phyloP scores from a whole-genome alignment of 257 asterid species.

The Jacaranda copaia region DNA sequence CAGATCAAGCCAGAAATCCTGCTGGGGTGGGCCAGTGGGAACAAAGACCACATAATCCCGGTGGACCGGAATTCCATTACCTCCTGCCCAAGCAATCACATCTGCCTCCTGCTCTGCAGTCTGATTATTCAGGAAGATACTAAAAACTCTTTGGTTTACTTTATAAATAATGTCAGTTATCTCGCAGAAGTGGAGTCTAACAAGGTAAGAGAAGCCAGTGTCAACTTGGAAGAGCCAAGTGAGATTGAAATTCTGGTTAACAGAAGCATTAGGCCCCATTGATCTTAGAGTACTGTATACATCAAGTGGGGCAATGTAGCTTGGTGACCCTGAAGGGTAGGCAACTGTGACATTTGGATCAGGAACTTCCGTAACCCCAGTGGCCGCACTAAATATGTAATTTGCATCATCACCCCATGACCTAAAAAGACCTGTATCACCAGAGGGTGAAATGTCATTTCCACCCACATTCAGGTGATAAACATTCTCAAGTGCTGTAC shows the following conservation, averaged over 20 bases:
- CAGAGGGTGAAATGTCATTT: slow-evolving; percentile 61
- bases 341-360: slow-evolving; percentile 31
- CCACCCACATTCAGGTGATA: slow-evolving; percentile 79
- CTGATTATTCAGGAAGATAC: slow-evolving; percentile 38
- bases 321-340: slow-evolving; percentile 32
- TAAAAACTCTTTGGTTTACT: slow-evolving; percentile 40
- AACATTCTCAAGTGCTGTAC: slow-evolving; percentile 62
- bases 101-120: slow-evolving; percentile 43
- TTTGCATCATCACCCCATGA: slow-evolving; percentile 40
- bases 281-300: slow-evolving; percentile 40
- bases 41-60: slow-evolving; percentile 37
- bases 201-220: slow-evolving; percentile 42
- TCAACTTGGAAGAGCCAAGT: slow-evolving; percentile 44
- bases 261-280: slow-evolving; percentile 39
- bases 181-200: slow-evolving; percentile 52
- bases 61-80: slow-evolving; percentile 37
- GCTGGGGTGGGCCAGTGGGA: slow-evolving; percentile 38
- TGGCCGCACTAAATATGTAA: slow-evolving; percentile 39
- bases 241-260: slow-evolving; percentile 42
- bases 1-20: slow-evolving; percentile 39
- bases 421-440: slow-evolving; percentile 46
- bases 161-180: slow-evolving; percentile 25
- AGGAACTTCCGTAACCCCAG: slow-evolving; percentile 32
- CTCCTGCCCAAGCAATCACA: slow-evolving; percentile 46
- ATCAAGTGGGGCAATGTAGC: slow-evolving; percentile 47